phyloP scores from a whole-genome alignment of 768 basidiomycete species.

The Tulasnella sp. region DNA sequence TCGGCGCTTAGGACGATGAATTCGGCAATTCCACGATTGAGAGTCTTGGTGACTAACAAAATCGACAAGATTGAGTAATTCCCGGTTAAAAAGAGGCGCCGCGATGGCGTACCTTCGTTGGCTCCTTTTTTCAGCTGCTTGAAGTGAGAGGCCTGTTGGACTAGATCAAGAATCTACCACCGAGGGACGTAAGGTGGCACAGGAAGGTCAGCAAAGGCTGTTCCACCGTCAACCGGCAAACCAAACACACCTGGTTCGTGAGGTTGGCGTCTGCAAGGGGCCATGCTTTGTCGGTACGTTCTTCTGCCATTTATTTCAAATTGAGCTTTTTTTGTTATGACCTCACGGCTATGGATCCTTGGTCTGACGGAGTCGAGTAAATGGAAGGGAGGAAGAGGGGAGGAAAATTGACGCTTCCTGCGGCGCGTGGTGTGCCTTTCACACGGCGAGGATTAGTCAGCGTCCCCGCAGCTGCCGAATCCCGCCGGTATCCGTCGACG shows the following conservation, averaged over 20 bases:
- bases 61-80: background rate
- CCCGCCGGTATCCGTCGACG: background rate
- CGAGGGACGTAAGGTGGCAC: constrained; percentile 7
- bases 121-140: constrained; percentile 99
- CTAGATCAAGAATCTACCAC: constrained; percentile 81
- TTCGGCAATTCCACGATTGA: constrained; percentile 96
- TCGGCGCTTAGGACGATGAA: constrained; percentile 95
- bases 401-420: constrained; percentile 6
- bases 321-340: constrained; percentile 36
- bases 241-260: constrained; percentile 66
- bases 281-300: constrained; percentile 70
- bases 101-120: constrained; percentile 65
- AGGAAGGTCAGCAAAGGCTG: background rate
- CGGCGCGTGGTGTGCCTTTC: background rate
- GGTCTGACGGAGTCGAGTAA: constrained; percentile 41
- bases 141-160: constrained; percentile 93
- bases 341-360: constrained; percentile 85
- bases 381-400: background rate
- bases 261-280: constrained; percentile 77
- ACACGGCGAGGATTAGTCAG: background rate
- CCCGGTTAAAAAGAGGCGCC: background rate
- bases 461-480: background rate
- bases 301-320: constrained; percentile 43
- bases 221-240: background rate
- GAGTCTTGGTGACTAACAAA: constrained; percentile 81